Conservation (phyloP, 169 alveolate species). For the Plasmodium inui region DNA sequence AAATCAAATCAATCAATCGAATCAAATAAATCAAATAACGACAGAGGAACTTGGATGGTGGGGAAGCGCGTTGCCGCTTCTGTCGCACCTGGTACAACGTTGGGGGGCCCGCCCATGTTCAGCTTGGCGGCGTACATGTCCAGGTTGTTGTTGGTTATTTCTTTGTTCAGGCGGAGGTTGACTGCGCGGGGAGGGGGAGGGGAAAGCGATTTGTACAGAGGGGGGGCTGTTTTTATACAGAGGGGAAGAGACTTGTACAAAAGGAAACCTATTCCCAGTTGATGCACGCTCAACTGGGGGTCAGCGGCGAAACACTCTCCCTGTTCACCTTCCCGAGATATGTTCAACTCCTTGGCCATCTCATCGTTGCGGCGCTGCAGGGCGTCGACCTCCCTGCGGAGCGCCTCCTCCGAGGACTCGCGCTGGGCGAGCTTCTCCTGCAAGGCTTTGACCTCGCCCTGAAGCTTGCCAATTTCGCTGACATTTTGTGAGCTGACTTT, state of each 20-base stretch:
- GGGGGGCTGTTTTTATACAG: no score
- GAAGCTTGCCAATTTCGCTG: constrained; percentile 17
- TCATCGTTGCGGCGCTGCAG: constrained; percentile 42
- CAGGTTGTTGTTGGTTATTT: constrained; percentile 44
- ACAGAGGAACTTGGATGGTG: not conserved
- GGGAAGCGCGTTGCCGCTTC: not conserved
- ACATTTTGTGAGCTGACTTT: constrained; percentile 22
- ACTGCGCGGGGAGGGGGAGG: not conserved
- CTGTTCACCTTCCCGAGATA: constrained; percentile 63
- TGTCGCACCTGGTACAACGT: constrained; percentile 19
- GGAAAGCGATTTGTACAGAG: not conserved
- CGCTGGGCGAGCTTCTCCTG: constrained; percentile 5
- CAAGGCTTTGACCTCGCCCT: not conserved
- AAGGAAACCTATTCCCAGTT: no score
- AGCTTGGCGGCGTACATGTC: constrained; percentile 33
- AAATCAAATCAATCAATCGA: no score
- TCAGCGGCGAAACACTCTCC: not conserved
- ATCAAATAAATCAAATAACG: not conserved
- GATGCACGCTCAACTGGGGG: not conserved
- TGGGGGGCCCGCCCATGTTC: constrained; percentile 40
- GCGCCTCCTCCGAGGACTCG: constrained; percentile 7
- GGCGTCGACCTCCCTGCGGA: constrained; percentile 22
- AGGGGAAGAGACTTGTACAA: no score
- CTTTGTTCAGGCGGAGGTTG: constrained; percentile 56
- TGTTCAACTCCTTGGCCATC: constrained; percentile 47